phyloP scores from a whole-genome alignment of 176 grass and related monocot genomes.

The Triticum urartu region DNA sequence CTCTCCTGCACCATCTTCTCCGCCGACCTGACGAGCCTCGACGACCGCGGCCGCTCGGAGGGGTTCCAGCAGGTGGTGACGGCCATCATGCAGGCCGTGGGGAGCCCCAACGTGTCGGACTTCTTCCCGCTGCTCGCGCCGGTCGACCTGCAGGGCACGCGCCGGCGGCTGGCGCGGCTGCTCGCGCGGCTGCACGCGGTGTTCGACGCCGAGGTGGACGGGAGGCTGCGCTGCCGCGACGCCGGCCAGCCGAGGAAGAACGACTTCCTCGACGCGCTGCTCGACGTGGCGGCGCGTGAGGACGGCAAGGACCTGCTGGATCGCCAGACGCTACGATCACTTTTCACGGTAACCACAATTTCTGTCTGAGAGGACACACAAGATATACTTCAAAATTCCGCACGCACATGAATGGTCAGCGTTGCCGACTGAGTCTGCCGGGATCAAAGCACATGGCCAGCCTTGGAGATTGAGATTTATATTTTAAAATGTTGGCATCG shows the following conservation, averaged over 20 bases:
- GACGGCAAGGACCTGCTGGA: slow-evolving; percentile 8
- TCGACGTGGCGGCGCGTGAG: slow-evolving; percentile 13
- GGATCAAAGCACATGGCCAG: no score
- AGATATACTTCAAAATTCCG: no score
- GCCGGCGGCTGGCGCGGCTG: background rate
- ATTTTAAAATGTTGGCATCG: no score
- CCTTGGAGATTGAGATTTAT: no score
- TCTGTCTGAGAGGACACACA: background rate
- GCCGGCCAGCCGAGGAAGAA: background rate
- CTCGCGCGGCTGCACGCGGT: slow-evolving; percentile 11
- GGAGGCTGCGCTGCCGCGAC: background rate
- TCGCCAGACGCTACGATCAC: slow-evolving; percentile 11
- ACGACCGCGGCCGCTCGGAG: slow-evolving; percentile 12
- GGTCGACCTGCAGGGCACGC: slow-evolving; percentile 48
- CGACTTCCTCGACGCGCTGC: slow-evolving; percentile 45
- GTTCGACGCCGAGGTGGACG: slow-evolving; percentile 49
- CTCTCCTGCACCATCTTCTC: slow-evolving; percentile 55
- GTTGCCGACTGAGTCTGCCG: no score
- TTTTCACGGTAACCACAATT: slow-evolving; percentile 6
- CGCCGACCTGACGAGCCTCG: slow-evolving; percentile 2
- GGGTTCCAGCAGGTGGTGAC: slow-evolving; percentile 28
- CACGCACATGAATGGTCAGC: no score
- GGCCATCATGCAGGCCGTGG: slow-evolving; percentile 26
- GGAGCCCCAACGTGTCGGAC: slow-evolving; percentile 44
- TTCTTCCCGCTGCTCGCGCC: slow-evolving; percentile 41